Conservation (phyloP, 495 filamentous ascomycete genomes). For the Xylaria acuta region DNA sequence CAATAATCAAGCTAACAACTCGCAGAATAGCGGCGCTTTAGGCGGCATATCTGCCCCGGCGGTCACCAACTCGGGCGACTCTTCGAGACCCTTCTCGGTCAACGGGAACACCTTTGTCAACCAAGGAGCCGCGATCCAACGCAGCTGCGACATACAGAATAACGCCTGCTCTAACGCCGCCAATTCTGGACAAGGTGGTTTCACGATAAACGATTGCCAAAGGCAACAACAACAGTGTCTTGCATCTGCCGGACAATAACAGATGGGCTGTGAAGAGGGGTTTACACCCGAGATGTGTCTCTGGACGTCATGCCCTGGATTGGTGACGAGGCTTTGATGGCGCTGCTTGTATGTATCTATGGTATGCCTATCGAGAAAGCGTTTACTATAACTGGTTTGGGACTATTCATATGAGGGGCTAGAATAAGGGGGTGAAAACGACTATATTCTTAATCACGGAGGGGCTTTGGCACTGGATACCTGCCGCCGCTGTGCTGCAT, state of each 20-base stretch:
- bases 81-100: conserved; percentile 55
- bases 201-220: conserved; percentile 52
- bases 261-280: neutral
- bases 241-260: conserved; percentile 12
- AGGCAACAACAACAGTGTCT: conserved; percentile 41
- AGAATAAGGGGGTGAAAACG: conserved; percentile 12
- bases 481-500: conserved; percentile 14
- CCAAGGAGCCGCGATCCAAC: conserved; percentile 48
- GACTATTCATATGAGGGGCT: neutral
- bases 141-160: conserved; percentile 55
- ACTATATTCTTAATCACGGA: conserved; percentile 21
- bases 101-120: conserved; percentile 58
- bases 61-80: conserved; percentile 48
- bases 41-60: conserved; percentile 45
- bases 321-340: conserved; percentile 1
- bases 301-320: conserved; percentile 4
- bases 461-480: conserved; percentile 20
- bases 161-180: conserved; percentile 57
- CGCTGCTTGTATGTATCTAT: conserved; percentile 14
- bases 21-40: conserved; percentile 32
- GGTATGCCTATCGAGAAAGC: neutral
- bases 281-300: neutral
- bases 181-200: conserved; percentile 41
- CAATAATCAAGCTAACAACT: conserved; percentile 34
- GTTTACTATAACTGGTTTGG: conserved; percentile 10